These are phyloP conservation scores for Sanghuangporus sanghuang DNA, from an alignment of 1,284 basidiomycete genomes.

Conservation along the genomic window DNA sequence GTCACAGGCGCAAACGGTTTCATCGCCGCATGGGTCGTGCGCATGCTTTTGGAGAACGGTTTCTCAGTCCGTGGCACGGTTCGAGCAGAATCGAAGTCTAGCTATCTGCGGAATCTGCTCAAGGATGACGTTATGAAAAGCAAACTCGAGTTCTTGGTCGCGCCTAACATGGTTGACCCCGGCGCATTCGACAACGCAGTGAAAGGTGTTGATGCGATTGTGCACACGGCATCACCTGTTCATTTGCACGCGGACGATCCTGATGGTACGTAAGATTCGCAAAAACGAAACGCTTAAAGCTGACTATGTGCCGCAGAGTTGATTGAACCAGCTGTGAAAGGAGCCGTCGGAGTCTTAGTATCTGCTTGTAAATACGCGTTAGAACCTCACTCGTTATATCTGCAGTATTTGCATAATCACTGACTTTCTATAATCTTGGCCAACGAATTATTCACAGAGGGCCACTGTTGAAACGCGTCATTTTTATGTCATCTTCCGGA, in stretches of 20 bases:
- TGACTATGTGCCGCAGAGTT: not conserved
- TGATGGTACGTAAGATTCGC: conserved; percentile 26
- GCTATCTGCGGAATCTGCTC: conserved; percentile 37
- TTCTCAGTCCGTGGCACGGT: conserved; percentile 55
- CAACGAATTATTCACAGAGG: not conserved
- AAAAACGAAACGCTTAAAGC: not conserved
- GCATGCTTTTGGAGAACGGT: conserved; percentile 33
- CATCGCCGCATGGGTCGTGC: conserved; percentile 37
- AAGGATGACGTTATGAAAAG: conserved; percentile 17
- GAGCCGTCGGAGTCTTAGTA: conserved; percentile 53
- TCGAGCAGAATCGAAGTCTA: conserved; percentile 44
- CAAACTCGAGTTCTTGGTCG: conserved; percentile 17
- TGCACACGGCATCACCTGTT: conserved; percentile 52
- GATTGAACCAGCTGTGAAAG: conserved; percentile 56
- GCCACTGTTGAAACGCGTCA: not conserved
- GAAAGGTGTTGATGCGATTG: conserved; percentile 58
- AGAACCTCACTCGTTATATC: conserved; percentile 23
- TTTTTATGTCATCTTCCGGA: not conserved
- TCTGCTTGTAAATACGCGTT: conserved; percentile 48
- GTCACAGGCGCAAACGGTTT: conserved; percentile 40
- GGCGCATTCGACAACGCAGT: conserved; percentile 71
- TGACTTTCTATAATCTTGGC: not conserved
- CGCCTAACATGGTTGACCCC: conserved; percentile 11
- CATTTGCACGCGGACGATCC: conserved; percentile 34
- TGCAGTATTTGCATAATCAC: not conserved